These are phyloP conservation scores for Pinus tabuliformis DNA, from an alignment of 75 land plant species.

Conservation along the genomic window DNA sequence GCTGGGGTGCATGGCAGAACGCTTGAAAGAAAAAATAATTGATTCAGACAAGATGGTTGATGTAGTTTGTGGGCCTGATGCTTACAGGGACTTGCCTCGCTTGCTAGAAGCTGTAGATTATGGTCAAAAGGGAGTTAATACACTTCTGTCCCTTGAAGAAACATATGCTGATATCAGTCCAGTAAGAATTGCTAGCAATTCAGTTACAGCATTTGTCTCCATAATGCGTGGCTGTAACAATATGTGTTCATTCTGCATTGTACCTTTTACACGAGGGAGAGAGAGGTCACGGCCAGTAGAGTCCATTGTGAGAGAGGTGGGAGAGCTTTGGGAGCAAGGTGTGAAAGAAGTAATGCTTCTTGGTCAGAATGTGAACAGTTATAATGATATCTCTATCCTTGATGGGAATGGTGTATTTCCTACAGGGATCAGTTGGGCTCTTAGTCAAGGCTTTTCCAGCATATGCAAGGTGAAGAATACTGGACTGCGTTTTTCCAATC, in stretches of 20 bases:
- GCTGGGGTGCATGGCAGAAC: slow-evolving; percentile 98
- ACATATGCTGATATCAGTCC: slow-evolving; percentile 99
- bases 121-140: slow-evolving; percentile 95
- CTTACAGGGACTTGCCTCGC: slow-evolving; percentile 87
- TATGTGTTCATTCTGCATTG: slow-evolving; percentile 99
- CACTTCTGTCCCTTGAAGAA: slow-evolving; percentile 95
- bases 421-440: slow-evolving; percentile 43
- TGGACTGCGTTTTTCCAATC: slow-evolving; percentile 83
- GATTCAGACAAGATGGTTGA: slow-evolving; percentile 99
- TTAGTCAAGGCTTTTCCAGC: slow-evolving; percentile 91
- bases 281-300: slow-evolving; percentile 94
- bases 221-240: slow-evolving; percentile 99
- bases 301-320: slow-evolving; percentile 93
- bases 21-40: slow-evolving; percentile 91
- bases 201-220: slow-evolving; percentile 93
- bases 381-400: slow-evolving; percentile 65
- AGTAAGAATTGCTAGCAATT: slow-evolving; percentile 85
- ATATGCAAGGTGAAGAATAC: slow-evolving; percentile 65
- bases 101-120: slow-evolving; percentile 82
- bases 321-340: slow-evolving; percentile 86
- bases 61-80: slow-evolving; percentile 99
- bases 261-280: slow-evolving; percentile 98
- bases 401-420: slow-evolving; percentile 33
- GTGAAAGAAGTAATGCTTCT: slow-evolving; percentile 93
- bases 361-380: slow-evolving; percentile 99